Evolutionary conservation across 345 rosid species (phyloP).

Genomic region (Eucalyptus curtisii): DNA sequence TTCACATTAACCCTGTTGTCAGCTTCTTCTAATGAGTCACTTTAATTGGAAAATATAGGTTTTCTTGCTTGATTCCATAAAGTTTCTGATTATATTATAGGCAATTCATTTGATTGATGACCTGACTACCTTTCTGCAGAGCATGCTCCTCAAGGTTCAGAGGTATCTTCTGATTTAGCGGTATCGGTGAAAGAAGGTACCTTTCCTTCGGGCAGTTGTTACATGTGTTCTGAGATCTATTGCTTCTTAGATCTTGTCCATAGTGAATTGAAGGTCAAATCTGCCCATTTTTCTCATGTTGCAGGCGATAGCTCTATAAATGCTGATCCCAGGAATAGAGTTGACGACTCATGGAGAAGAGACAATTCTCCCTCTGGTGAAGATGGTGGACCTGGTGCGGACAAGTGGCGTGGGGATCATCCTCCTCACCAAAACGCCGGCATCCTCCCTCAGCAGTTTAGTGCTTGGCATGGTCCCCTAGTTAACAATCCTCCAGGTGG

Average conservation of each 20-base stretch:
- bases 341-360: conserved; percentile 54
- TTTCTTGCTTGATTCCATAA: neutral
- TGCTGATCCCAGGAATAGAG: conserved; percentile 22
- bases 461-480: conserved; percentile 76
- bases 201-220: neutral
- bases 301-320: conserved; percentile 32
- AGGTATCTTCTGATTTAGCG: conserved; percentile 40
- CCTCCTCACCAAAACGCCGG: conserved; percentile 49
- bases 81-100: neutral
- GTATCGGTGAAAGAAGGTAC: conserved; percentile 24
- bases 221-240: neutral
- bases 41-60: neutral
- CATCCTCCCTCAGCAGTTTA: conserved; percentile 54
- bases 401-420: conserved; percentile 60
- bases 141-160: conserved; percentile 28
- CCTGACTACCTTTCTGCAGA: conserved; percentile 33
- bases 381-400: conserved; percentile 45
- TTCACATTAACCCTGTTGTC: neutral
- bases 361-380: conserved; percentile 42
- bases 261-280: neutral
- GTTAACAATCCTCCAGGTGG: conserved; percentile 77
- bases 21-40: neutral
- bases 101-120: neutral
- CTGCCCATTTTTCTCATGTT: neutral
- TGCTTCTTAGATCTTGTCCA: neutral